phyloP scores from a whole-genome alignment of 2,329 filamentous ascomycete species.

The Ambrosiella beaveri region DNA sequence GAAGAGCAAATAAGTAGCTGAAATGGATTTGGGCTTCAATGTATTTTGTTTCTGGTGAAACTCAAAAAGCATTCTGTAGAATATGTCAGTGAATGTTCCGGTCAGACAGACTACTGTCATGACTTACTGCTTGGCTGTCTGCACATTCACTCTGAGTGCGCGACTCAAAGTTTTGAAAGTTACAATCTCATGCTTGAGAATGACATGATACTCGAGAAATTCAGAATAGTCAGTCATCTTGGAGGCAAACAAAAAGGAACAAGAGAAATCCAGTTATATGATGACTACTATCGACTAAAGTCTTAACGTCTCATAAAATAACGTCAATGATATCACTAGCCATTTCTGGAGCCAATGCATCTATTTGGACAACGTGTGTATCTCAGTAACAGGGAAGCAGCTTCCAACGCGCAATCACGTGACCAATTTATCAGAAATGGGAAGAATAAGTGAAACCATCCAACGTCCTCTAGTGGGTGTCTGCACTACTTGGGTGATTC shows the following conservation, averaged over 20 bases:
- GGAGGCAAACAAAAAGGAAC: background rate
- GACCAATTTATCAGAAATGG: constrained; percentile 7
- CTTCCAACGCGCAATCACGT: constrained; percentile 6
- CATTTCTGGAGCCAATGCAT: background rate
- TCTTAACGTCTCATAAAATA: background rate
- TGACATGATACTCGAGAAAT: constrained; percentile 57
- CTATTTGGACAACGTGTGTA: background rate
- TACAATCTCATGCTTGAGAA: constrained; percentile 61
- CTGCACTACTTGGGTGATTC: background rate
- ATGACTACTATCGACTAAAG: background rate
- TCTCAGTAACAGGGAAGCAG: background rate
- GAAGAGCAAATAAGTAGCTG: constrained; percentile 81
- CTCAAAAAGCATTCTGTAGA: constrained; percentile 61
- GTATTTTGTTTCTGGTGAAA: constrained; percentile 66
- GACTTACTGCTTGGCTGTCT: constrained; percentile 70
- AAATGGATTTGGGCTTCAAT: constrained; percentile 55
- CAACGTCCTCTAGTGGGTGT: background rate
- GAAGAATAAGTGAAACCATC: background rate
- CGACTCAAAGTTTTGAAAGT: constrained; percentile 77
- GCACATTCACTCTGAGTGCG: constrained; percentile 67
- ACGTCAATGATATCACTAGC: background rate
- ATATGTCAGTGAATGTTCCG: background rate
- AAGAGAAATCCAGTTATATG: background rate
- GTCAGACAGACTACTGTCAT: background rate
- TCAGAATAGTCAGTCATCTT: constrained; percentile 47